Evolutionary conservation across 169 alveolate genomes (phyloP).

Genomic region (Perkinsus olseni): DNA sequence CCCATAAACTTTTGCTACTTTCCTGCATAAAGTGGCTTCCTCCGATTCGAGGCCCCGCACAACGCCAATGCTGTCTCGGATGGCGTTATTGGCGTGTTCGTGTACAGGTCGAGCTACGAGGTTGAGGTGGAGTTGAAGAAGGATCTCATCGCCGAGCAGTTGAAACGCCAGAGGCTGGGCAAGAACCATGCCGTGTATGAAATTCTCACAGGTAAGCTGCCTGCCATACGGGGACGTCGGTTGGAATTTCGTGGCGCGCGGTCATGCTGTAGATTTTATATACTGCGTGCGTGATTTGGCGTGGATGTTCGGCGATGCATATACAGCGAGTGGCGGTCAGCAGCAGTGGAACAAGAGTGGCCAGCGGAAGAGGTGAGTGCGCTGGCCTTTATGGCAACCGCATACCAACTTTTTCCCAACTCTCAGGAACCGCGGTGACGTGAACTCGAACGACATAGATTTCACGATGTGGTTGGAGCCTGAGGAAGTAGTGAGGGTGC

Average conservation of each 20-base stretch:
- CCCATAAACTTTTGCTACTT: no score
- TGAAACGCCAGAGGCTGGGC: not conserved
- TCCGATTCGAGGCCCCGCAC: no score
- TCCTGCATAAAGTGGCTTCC: no score
- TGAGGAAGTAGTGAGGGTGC: not conserved
- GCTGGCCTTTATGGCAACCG: not conserved
- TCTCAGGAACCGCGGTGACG: not conserved
- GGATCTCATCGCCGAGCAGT: not conserved
- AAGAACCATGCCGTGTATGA: not conserved
- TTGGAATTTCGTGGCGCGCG: not conserved
- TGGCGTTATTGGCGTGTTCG: no score
- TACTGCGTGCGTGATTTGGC: not conserved
- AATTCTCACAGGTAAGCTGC: not conserved
- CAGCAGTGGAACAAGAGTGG: not conserved
- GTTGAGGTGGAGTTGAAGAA: not conserved
- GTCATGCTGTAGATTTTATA: not conserved
- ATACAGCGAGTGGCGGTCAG: not conserved
- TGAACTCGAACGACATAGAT: not conserved
- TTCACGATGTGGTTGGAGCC: not conserved
- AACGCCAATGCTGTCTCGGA: no score
- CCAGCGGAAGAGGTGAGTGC: not conserved
- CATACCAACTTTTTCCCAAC: not conserved
- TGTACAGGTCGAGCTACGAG: not conserved
- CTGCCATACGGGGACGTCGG: no score
- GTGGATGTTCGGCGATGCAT: not conserved